Evolutionary conservation across 768 basidiomycete genomes (phyloP).

Genomic region (Sporobolomyces phaffii): DNA sequence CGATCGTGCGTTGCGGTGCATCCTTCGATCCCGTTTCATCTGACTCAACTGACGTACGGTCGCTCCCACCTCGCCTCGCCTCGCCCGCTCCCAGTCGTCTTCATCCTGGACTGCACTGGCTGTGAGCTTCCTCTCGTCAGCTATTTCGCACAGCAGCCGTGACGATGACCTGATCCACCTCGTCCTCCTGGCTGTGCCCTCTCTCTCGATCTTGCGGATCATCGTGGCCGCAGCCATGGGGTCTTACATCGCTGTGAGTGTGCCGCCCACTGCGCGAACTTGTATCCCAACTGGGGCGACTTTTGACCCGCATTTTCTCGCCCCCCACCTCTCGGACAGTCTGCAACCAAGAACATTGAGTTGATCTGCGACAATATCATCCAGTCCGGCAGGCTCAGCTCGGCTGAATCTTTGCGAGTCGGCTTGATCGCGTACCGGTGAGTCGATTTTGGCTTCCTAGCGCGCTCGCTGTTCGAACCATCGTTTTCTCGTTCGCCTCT

Average conservation of each 20-base stretch:
- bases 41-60: background rate
- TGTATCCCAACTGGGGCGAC: background rate
- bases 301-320: background rate
- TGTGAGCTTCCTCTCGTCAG: background rate
- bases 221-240: slow-evolving; percentile 23
- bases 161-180: background rate
- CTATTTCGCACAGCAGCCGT: background rate
- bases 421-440: slow-evolving; percentile 83
- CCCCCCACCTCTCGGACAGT: background rate
- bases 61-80: background rate
- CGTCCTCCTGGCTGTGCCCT: background rate
- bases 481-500: background rate
- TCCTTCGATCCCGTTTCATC: background rate
- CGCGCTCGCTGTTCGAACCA: background rate
- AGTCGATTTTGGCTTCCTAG: background rate
- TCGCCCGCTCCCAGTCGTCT: slow-evolving; percentile 21
- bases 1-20: background rate
- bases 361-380: slow-evolving; percentile 90
- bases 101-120: slow-evolving; percentile 38
- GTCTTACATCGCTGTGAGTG: slow-evolving; percentile 33
- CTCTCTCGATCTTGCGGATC: background rate
- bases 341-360: slow-evolving; percentile 89
- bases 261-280: background rate
- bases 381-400: slow-evolving; percentile 84
- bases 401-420: slow-evolving; percentile 75